Conservation (phyloP, 176 grass and related monocot genomes). For the Triticum monococcum region DNA sequence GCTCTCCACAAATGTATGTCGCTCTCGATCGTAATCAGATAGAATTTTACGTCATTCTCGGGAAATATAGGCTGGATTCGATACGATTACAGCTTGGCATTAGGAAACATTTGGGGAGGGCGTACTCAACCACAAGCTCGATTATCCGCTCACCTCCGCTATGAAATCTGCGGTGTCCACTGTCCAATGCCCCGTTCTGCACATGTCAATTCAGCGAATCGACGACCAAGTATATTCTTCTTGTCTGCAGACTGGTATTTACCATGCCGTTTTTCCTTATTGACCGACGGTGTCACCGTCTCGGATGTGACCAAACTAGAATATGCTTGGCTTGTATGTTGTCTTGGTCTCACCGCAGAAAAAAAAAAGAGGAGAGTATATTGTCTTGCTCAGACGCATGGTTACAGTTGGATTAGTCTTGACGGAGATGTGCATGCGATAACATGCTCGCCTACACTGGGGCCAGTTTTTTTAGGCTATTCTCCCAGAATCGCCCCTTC, state of each 20-base stretch:
- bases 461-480: too few relatives aligned
- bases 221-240: not conserved
- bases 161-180: not conserved
- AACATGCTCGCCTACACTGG: not conserved
- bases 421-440: not conserved
- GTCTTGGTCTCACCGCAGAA: not conserved
- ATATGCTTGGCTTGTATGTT: not conserved
- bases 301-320: slow-evolving; percentile 10
- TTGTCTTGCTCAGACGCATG: not conserved
- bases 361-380: too few relatives aligned
- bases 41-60: not conserved
- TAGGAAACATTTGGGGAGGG: not conserved
- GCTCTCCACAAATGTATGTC: slow-evolving; percentile 13
- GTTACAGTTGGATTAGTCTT: not conserved
- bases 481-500: too few relatives aligned
- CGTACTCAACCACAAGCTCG: not conserved
- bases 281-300: not conserved
- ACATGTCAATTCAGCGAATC: not conserved
- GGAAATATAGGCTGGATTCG: not conserved
- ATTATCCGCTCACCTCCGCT: not conserved
- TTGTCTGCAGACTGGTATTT: not conserved
- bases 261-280: not conserved
- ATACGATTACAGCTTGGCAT: slow-evolving; percentile 5
- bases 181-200: not conserved
- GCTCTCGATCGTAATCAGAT: not conserved